Evolutionary conservation across 2,329 filamentous ascomycete species (phyloP), one percentile per base, ranked within the genome.

Genomic region (Colletotrichum lindemuthianum): DNA sequence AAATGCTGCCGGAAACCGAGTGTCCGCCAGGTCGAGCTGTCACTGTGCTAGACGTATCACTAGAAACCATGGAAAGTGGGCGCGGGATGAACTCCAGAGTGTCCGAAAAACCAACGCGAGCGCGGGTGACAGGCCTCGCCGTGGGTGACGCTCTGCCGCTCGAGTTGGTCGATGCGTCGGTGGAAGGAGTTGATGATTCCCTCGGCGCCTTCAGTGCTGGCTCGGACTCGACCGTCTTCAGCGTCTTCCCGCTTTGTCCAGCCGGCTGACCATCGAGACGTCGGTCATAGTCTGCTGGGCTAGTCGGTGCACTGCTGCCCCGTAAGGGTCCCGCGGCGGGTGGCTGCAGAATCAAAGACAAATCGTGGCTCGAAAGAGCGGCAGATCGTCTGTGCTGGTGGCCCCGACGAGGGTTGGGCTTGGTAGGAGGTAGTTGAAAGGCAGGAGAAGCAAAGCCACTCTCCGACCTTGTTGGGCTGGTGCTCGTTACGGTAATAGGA

Each of bases 291-390:
- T 81, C 80, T 4, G 83, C 83, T 2, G 88, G 87, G 66, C 86
- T 90, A n/a, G 82, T 81, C 8, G 88, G 87, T 12, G 89, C 89
- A 71, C 89, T 93, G 70, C 82, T 89, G 6, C 85, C 84, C 55
- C 82, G 78, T 49, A 82, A 79, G 13, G 84, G 74, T 52, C 84
- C 82, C 47, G 85, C 80, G 33, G 82, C 84, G 3, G 80, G 76
- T 15, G 88, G 85, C 56, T 87, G 86, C 69, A 94, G 82, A 39
- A 93, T 89, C 43, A 85, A 81, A 10, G 88, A 88, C 24, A 97
- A 78, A 72, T 97, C 94, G 72, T 95, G 92, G 61, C 89, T 91
- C 2, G 93, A 97, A 54, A 97, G 89, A 5, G 92, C 91, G 65
- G 85, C 86, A 39, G 94, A 97, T 65, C 95, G 88, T 64, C 92